phyloP scores from a whole-genome alignment of 306 rosid genomes.

The Cicer cuneatum region DNA sequence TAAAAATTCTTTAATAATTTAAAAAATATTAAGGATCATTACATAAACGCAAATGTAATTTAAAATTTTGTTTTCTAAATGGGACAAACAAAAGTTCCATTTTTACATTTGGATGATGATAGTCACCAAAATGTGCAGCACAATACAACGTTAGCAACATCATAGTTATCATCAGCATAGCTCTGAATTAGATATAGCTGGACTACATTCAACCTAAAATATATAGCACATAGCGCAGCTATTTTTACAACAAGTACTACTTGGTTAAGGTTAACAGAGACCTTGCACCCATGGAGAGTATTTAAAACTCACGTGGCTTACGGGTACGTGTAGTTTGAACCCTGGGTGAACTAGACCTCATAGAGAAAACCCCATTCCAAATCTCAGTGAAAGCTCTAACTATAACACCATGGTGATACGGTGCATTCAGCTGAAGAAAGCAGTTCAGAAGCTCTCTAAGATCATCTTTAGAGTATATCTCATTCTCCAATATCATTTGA shows the following conservation, averaged over 20 bases:
- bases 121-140: conserved; percentile 29
- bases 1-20: not conserved
- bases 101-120: conserved; percentile 27
- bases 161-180: conserved; percentile 5
- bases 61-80: not conserved
- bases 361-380: conserved; percentile 79
- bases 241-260: conserved; percentile 22
- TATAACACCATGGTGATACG: conserved; percentile 79
- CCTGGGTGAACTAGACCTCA: conserved; percentile 47
- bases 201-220: conserved; percentile 32
- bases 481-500: conserved; percentile 93
- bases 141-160: conserved; percentile 28
- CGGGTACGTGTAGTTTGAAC: conserved; percentile 27
- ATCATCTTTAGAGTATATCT: conserved; percentile 82
- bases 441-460: conserved; percentile 78
- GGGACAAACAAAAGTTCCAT: not conserved
- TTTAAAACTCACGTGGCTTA: conserved; percentile 54
- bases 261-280: not conserved
- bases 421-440: conserved; percentile 82
- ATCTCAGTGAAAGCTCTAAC: conserved; percentile 91
- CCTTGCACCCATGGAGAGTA: not conserved
- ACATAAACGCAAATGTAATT: not conserved
- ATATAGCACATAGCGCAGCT: conserved; percentile 22
- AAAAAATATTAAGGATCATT: not conserved
- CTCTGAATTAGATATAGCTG: conserved; percentile 10